Conservation (phyloP, 129 eudicot genomes). For the Smallanthus sonchifolius region DNA sequence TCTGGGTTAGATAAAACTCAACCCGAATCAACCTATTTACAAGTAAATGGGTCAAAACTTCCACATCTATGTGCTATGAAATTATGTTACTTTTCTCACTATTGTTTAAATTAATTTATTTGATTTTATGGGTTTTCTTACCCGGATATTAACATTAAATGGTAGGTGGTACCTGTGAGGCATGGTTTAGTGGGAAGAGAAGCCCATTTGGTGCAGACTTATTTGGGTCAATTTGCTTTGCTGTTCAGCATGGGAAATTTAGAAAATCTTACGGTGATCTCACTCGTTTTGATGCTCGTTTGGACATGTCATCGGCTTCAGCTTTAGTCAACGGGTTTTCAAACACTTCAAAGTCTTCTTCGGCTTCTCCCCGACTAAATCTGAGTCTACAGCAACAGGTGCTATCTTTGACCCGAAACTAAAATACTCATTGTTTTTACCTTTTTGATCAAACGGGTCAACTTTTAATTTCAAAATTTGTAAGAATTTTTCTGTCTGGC, state of each 20-base stretch:
- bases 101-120: background rate
- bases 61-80: background rate
- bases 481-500: background rate
- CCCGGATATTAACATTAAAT: conserved; percentile 2
- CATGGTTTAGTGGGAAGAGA: conserved; percentile 47
- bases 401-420: background rate
- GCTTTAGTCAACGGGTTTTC: conserved; percentile 40
- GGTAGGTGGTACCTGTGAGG: conserved; percentile 67
- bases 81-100: background rate
- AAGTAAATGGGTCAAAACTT: background rate
- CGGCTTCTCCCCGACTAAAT: conserved; percentile 50
- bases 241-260: conserved; percentile 71
- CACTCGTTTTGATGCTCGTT: conserved; percentile 76
- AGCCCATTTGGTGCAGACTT: conserved; percentile 57
- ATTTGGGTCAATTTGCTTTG: conserved; percentile 71
- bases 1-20: background rate
- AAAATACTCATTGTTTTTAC: background rate
- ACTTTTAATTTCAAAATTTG: background rate
- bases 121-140: background rate
- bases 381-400: conserved; percentile 86
- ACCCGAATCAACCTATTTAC: background rate
- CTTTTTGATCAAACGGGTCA: background rate
- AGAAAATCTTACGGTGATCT: conserved; percentile 55
- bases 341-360: conserved; percentile 28
- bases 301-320: conserved; percentile 56